phyloP scores from a whole-genome alignment of 352 stramenopile genomes.

The Albugo laibachii region DNA sequence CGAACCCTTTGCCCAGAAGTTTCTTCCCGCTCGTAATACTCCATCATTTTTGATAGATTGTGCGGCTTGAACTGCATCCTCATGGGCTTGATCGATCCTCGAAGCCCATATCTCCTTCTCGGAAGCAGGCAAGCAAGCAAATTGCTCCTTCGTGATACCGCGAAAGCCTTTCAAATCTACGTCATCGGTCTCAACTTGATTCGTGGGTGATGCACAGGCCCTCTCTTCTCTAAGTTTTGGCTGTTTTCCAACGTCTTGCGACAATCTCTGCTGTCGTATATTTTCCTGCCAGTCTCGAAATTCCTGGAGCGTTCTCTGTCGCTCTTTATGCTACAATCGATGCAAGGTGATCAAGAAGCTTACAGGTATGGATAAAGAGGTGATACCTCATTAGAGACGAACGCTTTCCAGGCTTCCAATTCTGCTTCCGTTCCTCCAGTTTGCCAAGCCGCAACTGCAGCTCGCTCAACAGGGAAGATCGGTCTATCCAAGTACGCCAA shows the following conservation, averaged over 20 bases:
- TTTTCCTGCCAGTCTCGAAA: slow-evolving; percentile 66
- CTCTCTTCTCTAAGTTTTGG: not conserved
- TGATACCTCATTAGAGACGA: slow-evolving; percentile 40
- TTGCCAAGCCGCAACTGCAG: slow-evolving; percentile 69
- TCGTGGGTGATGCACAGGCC: not conserved
- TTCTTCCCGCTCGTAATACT: no score
- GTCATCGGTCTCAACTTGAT: slow-evolving; percentile 17
- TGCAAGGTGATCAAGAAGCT: not conserved
- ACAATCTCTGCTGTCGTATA: slow-evolving; percentile 33
- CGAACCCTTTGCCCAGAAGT: no score
- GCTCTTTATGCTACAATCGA: slow-evolving; percentile 25
- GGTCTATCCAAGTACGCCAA: slow-evolving; percentile 88
- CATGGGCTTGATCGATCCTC: slow-evolving; percentile 28
- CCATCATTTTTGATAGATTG: not conserved
- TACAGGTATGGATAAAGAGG: not conserved
- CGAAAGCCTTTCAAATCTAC: slow-evolving; percentile 31
- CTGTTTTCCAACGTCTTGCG: slow-evolving; percentile 29
- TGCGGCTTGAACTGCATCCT: slow-evolving; percentile 14
- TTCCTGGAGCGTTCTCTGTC: slow-evolving; percentile 34
- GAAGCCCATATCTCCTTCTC: slow-evolving; percentile 34
- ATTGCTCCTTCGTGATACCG: slow-evolving; percentile 44
- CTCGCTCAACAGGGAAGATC: slow-evolving; percentile 84
- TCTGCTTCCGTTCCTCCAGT: slow-evolving; percentile 79
- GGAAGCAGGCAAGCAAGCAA: slow-evolving; percentile 16
- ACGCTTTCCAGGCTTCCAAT: slow-evolving; percentile 34